These are phyloP conservation scores for Pythium guiyangense DNA, from an alignment of 352 stramenopile species.

Conservation along the genomic window DNA sequence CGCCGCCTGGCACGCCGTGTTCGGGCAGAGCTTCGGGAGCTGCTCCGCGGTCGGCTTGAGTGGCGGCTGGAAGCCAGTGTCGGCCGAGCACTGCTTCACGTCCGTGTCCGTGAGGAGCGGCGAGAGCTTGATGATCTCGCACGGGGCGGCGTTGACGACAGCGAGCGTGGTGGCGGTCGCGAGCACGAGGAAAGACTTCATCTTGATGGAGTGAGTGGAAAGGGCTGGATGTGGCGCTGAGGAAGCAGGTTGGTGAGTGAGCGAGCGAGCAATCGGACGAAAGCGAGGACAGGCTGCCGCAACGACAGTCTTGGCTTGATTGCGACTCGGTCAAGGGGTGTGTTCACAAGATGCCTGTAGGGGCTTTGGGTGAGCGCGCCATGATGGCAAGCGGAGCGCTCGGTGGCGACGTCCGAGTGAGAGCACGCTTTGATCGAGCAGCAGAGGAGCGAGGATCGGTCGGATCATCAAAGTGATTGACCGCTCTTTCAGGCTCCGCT, in stretches of 20 bases:
- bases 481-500: no score
- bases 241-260: conserved; percentile 33
- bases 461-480: no score
- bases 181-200: conserved; percentile 13
- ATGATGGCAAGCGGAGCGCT: no score
- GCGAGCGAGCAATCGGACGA: conserved; percentile 11
- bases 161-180: conserved; percentile 2
- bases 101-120: neutral
- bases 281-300: neutral
- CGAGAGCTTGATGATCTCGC: neutral
- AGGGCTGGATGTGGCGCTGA: conserved; percentile 23
- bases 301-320: no score
- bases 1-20: neutral
- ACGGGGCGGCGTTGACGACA: neutral
- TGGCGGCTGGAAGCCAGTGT: neutral
- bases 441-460: no score
- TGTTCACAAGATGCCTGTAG: no score
- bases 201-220: conserved; percentile 2
- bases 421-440: no score
- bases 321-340: no score
- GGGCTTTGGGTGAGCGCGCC: no score
- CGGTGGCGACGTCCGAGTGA: no score
- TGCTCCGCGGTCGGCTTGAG: neutral
- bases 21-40: conserved; percentile 1
- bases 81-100: neutral